These are phyloP conservation scores for Phytophthora colocasiae DNA, from an alignment of 352 stramenopile species.

Conservation along the genomic window DNA sequence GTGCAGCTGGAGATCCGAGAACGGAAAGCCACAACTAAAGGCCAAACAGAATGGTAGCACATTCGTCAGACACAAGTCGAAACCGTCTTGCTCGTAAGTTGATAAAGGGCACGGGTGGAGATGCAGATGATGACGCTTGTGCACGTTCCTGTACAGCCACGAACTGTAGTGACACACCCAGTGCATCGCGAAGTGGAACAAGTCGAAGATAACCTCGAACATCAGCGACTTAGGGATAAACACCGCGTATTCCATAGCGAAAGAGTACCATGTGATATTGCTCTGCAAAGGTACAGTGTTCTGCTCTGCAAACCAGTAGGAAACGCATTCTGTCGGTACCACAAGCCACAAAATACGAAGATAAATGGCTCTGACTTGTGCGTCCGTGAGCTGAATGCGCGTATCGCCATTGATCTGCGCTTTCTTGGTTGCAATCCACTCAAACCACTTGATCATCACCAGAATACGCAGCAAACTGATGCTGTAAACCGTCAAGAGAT, in stretches of 20 bases:
- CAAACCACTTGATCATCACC: slow-evolving; percentile 75
- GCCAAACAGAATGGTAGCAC: slow-evolving; percentile 72
- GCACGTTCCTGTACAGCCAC: slow-evolving; percentile 80
- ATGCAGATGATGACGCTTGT: slow-evolving; percentile 87
- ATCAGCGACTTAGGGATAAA: slow-evolving; percentile 89
- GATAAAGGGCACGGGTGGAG: slow-evolving; percentile 78
- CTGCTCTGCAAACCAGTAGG: slow-evolving; percentile 54
- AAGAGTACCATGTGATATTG: slow-evolving; percentile 23
- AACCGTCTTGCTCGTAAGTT: slow-evolving; percentile 84
- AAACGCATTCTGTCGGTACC: slow-evolving; percentile 74
- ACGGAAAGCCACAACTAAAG: slow-evolving; percentile 44
- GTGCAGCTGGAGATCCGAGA: slow-evolving; percentile 71
- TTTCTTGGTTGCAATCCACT: slow-evolving; percentile 83
- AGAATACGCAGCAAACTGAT: slow-evolving; percentile 63
- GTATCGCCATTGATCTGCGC: slow-evolving; percentile 70
- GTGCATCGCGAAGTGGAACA: slow-evolving; percentile 86
- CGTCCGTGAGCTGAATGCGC: slow-evolving; percentile 48
- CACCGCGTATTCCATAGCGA: slow-evolving; percentile 49
- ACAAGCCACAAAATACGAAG: slow-evolving; percentile 69
- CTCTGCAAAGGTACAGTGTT: slow-evolving; percentile 9
- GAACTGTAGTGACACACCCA: slow-evolving; percentile 70
- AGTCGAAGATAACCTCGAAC: slow-evolving; percentile 88
- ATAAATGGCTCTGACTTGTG: slow-evolving; percentile 61
- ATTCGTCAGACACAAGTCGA: slow-evolving; percentile 84
- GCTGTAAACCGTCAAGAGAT: slow-evolving; percentile 45